Conservation (phyloP, 176 grass and related monocot genomes). For the Oryza meridionalis region DNA sequence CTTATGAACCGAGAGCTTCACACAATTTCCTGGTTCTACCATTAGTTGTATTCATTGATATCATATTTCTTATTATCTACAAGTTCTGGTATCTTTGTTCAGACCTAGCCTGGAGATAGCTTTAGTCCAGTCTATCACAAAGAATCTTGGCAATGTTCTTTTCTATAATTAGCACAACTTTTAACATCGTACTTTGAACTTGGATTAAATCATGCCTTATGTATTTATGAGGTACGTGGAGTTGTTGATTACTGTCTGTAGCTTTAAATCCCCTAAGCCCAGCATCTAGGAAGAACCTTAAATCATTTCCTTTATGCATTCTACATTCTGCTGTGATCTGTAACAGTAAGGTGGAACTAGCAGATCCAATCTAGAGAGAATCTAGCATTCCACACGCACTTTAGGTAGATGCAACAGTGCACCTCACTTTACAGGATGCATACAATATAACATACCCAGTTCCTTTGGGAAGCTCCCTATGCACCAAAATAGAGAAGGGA, state of each 20-base stretch:
- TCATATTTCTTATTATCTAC: neutral
- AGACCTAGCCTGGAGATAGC: too few species aligned
- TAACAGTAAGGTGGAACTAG: conserved; percentile 25
- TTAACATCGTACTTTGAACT: neutral
- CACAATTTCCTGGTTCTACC: conserved; percentile 15
- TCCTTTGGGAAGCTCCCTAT: neutral
- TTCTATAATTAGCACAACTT: too few species aligned
- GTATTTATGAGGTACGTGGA: conserved; percentile 26
- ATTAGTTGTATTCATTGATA: neutral
- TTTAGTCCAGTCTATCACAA: neutral
- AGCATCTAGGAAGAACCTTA: conserved; percentile 1
- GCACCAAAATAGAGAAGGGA: conserved; percentile 17
- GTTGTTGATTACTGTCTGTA: neutral
- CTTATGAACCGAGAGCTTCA: neutral
- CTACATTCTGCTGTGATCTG: conserved; percentile 21
- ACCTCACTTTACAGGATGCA: conserved; percentile 17
- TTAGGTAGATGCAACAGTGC: conserved; percentile 27
- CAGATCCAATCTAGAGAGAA: conserved; percentile 2
- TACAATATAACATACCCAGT: conserved; percentile 4
- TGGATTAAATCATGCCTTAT: conserved; percentile 5
- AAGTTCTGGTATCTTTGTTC: neutral
- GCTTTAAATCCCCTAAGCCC: conserved; percentile 13
- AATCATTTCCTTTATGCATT: conserved; percentile 4
- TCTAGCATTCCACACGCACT: neutral
- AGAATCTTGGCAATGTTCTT: too few species aligned